Base-by-base conservation (phyloP, 805 yeast genomes). In the Schwanniomyces vanrijiae region DNA sequence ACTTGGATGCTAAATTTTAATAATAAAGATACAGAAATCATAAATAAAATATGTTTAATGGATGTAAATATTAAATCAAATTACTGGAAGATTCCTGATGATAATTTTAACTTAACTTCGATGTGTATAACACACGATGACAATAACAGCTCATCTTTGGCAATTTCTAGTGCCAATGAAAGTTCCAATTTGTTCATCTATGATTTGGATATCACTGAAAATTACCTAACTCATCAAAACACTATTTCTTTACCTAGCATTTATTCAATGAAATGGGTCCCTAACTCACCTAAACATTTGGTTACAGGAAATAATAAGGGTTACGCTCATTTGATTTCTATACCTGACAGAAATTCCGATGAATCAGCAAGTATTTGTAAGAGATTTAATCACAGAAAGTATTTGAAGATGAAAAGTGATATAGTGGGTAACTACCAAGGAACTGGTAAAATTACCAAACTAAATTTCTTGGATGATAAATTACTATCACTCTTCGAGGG, bases 251-350 rank as follows among this genome's bases (percentile, higher is more conserved):
- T 83, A 25, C 84, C 88, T 2, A 74, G 77, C 52, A 78, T 82
- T 22, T 71, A 78, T 47, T 68, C 78, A 1, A 59, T 81, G 61
- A 69, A 76, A 50, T 83, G 87, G 84, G 66, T 80, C 11, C 76
- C 76, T 3, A 61, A 66, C 34, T 22, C 52, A 26, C 64, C 72
- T 29, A 69, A 72, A 24, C 66, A 71, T 31, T 59, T 86, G 39
- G 59, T 83, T n/a, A 77, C 95, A 0, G 96, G 96, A 9, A 94
- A 90, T 61, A 78, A 76, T 43, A 80, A 81, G 48, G 97, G 97
- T 1, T 68, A 78, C 45, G 88, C 83, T 0, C 88, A 91, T 63
- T 62, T 90, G 49, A 80, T 88, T 3, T 71, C 85, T 14, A 73
- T 90, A 7, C 94, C 96, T 1, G 14, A 40, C 1, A 43, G 37